Conservation (phyloP, 1,284 basidiomycete genomes). For the Mycena sp. region DNA sequence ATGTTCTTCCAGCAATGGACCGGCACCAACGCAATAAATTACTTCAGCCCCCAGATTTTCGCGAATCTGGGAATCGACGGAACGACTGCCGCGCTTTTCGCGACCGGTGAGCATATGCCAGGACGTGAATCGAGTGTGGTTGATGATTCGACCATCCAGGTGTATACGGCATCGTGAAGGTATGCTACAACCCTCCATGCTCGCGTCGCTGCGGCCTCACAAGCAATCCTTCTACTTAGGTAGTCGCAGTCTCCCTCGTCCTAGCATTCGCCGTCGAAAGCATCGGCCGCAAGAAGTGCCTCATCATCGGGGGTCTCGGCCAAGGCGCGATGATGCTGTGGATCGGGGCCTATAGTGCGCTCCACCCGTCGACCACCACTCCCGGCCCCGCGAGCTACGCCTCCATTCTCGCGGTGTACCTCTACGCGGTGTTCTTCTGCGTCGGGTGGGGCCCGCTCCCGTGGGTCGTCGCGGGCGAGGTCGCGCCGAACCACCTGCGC, state of each 20-base stretch:
- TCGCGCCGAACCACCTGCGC: constrained; percentile 59
- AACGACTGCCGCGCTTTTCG: constrained; percentile 59
- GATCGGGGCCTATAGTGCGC: constrained; percentile 55
- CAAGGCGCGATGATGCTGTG: constrained; percentile 60
- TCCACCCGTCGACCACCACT: constrained; percentile 43
- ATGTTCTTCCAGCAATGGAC: constrained; percentile 67
- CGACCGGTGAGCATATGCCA: constrained; percentile 53
- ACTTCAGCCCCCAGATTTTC: constrained; percentile 62
- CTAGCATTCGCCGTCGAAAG: constrained; percentile 55
- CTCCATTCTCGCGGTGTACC: constrained; percentile 57
- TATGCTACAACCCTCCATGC: constrained; percentile 9
- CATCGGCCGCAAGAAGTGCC: constrained; percentile 55
- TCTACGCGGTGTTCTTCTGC: constrained; percentile 58
- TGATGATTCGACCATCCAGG: constrained; percentile 40
- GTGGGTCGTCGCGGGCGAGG: constrained; percentile 59
- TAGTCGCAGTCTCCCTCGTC: constrained; percentile 50
- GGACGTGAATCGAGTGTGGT: neutral
- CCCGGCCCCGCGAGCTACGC: constrained; percentile 57
- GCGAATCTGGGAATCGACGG: constrained; percentile 64
- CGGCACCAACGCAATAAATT: constrained; percentile 70
- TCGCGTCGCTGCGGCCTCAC: neutral
- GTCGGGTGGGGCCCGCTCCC: constrained; percentile 52
- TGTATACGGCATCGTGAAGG: constrained; percentile 69
- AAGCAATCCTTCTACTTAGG: constrained; percentile 33
- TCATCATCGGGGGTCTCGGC: constrained; percentile 55